A percentile compares a stretch with the other conserved stretches of the same genome.
Evolutionary conservation across 2,329 filamentous ascomycete genomes (phyloP).

Genomic region (Calycina herbarum): DNA sequence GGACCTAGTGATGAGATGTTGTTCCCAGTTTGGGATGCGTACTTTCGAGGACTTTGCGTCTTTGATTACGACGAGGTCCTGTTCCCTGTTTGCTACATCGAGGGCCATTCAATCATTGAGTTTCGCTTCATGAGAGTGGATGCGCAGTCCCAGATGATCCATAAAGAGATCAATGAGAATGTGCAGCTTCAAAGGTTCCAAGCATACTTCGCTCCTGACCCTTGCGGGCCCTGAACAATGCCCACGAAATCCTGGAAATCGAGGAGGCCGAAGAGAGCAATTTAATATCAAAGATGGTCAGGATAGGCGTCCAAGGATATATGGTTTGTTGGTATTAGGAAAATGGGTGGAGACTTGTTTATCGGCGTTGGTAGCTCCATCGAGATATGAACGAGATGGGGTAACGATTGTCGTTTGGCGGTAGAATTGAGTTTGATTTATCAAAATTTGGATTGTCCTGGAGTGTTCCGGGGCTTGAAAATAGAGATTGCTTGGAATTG

Average conservation of each 20-base stretch:
- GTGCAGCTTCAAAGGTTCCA: background rate
- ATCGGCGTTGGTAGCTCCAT: too few species aligned
- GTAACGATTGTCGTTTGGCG: too few species aligned
- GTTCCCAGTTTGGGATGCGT: slow-evolving; percentile 1
- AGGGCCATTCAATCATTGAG: slow-evolving; percentile 7
- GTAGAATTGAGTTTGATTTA: too few species aligned
- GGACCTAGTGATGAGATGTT: slow-evolving; percentile 11
- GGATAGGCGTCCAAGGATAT: too few species aligned
- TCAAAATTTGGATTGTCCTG: too few species aligned
- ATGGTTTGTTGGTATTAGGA: too few species aligned
- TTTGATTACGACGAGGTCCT: slow-evolving; percentile 8
- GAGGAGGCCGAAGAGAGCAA: background rate
- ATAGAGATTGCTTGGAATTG: too few species aligned
- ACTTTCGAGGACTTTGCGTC: slow-evolving; percentile 8
- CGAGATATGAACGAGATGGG: too few species aligned
- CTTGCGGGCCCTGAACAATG: background rate
- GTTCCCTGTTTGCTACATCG: background rate
- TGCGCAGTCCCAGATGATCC: slow-evolving; percentile 14
- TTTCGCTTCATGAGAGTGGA: slow-evolving; percentile 16
- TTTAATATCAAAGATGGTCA: background rate
- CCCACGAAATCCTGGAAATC: background rate
- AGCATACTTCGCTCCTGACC: slow-evolving; percentile 8
- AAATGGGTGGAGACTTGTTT: too few species aligned
- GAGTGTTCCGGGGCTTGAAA: too few species aligned
- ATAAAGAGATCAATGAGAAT: background rate